These are phyloP conservation scores for Penicillium sp. DNA, from an alignment of 2,329 filamentous ascomycete species.

Conservation along the genomic window DNA sequence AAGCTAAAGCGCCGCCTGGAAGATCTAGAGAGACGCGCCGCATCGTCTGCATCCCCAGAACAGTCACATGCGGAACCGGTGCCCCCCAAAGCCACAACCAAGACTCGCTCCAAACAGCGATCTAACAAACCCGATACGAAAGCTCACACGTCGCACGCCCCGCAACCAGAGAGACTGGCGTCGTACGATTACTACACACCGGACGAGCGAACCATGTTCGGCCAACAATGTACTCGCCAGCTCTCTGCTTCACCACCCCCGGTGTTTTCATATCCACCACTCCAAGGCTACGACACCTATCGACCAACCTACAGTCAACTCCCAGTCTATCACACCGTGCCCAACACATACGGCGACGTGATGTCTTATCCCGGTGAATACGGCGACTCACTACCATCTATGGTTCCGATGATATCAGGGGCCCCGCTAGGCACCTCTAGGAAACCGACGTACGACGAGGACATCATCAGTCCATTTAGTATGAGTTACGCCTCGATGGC, in stretches of 20 bases:
- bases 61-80: constrained; percentile 54
- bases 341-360: constrained; percentile 30
- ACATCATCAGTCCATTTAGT: constrained; percentile 58
- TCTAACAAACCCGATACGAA: constrained; percentile 28
- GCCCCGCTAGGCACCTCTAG: constrained; percentile 48
- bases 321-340: constrained; percentile 34
- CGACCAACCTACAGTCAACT: constrained; percentile 35
- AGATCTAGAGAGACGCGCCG: constrained; percentile 61
- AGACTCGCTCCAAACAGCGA: constrained; percentile 28
- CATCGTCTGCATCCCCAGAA: constrained; percentile 61
- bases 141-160: constrained; percentile 18
- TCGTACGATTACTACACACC: constrained; percentile 35
- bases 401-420: constrained; percentile 44
- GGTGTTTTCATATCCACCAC: constrained; percentile 54
- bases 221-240: constrained; percentile 58
- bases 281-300: constrained; percentile 47
- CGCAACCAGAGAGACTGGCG: constrained; percentile 31
- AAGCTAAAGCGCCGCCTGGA: constrained; percentile 67
- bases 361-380: constrained; percentile 40
- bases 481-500: constrained; percentile 61
- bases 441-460: constrained; percentile 52
- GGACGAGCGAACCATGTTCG: constrained; percentile 57
- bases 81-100: constrained; percentile 23
- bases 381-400: constrained; percentile 41
- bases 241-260: constrained; percentile 59